Evolutionary conservation across 2,329 filamentous ascomycete species (phyloP).

Genomic region (Alternaria metachromatica): DNA sequence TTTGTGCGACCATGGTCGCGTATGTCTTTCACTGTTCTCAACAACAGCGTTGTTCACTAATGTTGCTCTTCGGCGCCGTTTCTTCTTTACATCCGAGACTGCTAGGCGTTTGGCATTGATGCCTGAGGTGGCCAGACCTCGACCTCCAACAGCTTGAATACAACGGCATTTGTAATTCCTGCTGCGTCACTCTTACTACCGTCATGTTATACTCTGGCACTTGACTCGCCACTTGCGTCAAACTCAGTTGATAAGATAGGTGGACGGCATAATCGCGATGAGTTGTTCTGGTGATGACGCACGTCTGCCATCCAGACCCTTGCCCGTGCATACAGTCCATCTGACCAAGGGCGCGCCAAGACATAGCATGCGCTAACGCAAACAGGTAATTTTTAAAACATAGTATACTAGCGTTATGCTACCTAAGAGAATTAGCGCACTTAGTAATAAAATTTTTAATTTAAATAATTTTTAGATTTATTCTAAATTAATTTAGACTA

Average conservation of each 20-base stretch:
- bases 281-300: conserved; percentile 22
- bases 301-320: conserved; percentile 16
- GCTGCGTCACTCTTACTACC: neutral
- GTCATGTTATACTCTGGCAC: neutral
- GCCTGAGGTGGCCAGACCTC: conserved; percentile 17
- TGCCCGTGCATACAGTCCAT: no score
- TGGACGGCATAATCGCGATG: neutral
- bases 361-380: no score
- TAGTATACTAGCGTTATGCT: no score
- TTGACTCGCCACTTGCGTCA: neutral
- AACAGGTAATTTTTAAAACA: no score
- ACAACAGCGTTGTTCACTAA: neutral
- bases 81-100: conserved; percentile 33
- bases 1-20: conserved; percentile 5
- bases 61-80: neutral
- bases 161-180: neutral
- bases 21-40: neutral
- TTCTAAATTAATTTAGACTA: no score
- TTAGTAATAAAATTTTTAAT: no score
- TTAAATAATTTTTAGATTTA: no score
- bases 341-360: no score
- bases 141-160: neutral
- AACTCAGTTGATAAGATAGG: neutral
- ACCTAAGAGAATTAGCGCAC: no score
- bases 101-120: conserved; percentile 37